Evolutionary conservation across 306 rosid species (phyloP), one percentile per base, ranked within the genome.

Genomic region (Vicia sativa): DNA sequence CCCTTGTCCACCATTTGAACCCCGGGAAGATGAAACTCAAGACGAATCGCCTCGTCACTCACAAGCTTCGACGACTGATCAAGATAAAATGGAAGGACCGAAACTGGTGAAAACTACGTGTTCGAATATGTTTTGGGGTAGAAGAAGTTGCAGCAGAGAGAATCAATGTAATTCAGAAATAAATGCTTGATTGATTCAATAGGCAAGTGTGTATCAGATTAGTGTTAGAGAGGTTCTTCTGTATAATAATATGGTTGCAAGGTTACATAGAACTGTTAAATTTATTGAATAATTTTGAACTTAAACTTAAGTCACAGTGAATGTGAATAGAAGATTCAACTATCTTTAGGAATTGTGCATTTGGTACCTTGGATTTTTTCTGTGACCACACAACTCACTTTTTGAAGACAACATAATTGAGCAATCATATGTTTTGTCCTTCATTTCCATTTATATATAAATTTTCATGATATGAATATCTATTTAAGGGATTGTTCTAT

Each of bases 61-160:
- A 1, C 91, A 92, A 69, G 68, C 74, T 39, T 73, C 84, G 6
- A 75, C 83, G 2, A 48, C 11, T 11, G 92, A 82, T 58, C 85
- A 78, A 75, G 89, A 84, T 65, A 90, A 95, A 80, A 50, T 78
- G 81, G 97, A 86, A 70, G 89, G 90, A 65, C 86, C 92, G 11
- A 88, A 90, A 61, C 65, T 83, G 38, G 99, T 77, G 45, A 88
- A 83, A 71, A 84, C 86, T 29, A 90, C 83, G 54, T 95, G 99
- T 58, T 88, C 99, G 75, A 80, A 68, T 85, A 85, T 90, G 96
- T 88, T 95, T 65, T 90, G 99, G 97, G 80, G 91, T 66, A 85
- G 92, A 79, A 90, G 99, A 87, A 90, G 96, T 77, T 88, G 96
- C 87, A 95, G 92, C 90, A 74, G 97, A 74, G 97, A 95, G 86